Percentiles rank a stretch among this genome's conserved stretches.
These are phyloP conservation scores for Musa schizocarpa DNA, from an alignment of 176 grass and related monocot genomes.

Conservation along the genomic window DNA sequence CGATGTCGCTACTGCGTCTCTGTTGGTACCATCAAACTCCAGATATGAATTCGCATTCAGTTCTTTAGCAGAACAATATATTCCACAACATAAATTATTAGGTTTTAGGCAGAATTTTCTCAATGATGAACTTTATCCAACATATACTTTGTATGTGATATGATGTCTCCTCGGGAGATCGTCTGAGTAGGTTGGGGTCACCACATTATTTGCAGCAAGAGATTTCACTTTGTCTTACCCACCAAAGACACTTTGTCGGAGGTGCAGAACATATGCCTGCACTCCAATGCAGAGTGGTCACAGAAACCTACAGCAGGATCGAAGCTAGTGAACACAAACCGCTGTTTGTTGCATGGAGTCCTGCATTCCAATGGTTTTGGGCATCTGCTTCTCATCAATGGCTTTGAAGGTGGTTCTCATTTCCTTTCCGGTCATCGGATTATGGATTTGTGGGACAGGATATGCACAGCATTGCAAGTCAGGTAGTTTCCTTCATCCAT, in stretches of 20 bases:
- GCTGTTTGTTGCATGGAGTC: constrained; percentile 66
- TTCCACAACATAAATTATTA: background rate
- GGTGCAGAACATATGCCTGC: constrained; percentile 34
- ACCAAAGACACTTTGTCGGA: constrained; percentile 41
- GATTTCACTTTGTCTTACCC: constrained; percentile 84
- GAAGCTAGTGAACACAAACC: constrained; percentile 20
- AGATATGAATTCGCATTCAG: constrained; percentile 4
- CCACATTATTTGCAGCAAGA: constrained; percentile 76
- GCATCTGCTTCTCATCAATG: constrained; percentile 62
- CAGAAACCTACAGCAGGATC: constrained; percentile 21
- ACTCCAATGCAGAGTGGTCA: constrained; percentile 10
- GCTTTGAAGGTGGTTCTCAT: constrained; percentile 66
- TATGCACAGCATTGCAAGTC: constrained; percentile 53
- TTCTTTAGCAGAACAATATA: too few species aligned
- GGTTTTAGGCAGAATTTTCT: background rate
- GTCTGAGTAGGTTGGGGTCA: constrained; percentile 64
- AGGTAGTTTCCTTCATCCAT: constrained; percentile 25
- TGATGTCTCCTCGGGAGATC: background rate
- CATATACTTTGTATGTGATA: background rate
- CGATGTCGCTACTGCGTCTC: constrained; percentile 56
- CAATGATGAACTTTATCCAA: background rate
- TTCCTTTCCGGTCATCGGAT: constrained; percentile 77
- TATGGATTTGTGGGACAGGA: constrained; percentile 81
- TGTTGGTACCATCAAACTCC: constrained; percentile 26
- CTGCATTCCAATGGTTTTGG: constrained; percentile 88